Conservation (phyloP, 257 asterid genomes). For the Plantago elongata region DNA sequence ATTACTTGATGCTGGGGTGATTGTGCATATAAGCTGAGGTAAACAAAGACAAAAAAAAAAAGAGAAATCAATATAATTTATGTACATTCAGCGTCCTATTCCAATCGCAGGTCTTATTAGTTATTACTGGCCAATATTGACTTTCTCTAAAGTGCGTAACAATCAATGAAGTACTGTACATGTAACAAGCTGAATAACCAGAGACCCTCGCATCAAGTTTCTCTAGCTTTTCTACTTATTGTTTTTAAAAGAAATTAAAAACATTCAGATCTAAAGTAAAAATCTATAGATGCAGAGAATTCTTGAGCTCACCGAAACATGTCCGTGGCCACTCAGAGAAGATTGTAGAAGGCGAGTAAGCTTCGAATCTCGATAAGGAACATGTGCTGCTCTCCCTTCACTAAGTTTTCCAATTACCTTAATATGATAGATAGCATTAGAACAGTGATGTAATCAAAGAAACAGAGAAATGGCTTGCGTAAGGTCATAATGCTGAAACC, state of each 20-base stretch:
- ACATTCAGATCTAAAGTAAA: conserved; percentile 4
- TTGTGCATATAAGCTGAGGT: conserved; percentile 85
- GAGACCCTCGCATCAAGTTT: background rate
- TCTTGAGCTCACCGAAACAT: conserved; percentile 79
- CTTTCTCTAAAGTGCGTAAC: conserved; percentile 16
- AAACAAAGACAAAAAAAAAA: conserved; percentile 18
- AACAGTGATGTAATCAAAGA: conserved; percentile 17
- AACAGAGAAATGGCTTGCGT: conserved; percentile 6
- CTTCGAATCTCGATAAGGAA: conserved; percentile 97
- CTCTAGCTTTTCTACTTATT: background rate
- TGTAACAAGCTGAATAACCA: conserved; percentile 22
- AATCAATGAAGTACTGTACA: conserved; percentile 15
- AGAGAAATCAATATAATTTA: conserved; percentile 15
- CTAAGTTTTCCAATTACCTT: conserved; percentile 98
- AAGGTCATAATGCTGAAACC: conserved; percentile 6
- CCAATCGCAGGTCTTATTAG: conserved; percentile 1
- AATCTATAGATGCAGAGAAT: background rate
- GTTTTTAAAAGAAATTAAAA: background rate
- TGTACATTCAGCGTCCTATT: conserved; percentile 10
- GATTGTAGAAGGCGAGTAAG: conserved; percentile 95
- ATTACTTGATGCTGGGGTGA: conserved; percentile 98
- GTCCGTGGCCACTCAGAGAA: conserved; percentile 97
- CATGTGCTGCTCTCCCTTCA: conserved; percentile 95
- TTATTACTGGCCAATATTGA: conserved; percentile 9
- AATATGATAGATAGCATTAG: conserved; percentile 20